Evolutionary conservation across 2,329 filamentous ascomycete genomes (phyloP).

Genomic region (Stachybotrys chartarum): DNA sequence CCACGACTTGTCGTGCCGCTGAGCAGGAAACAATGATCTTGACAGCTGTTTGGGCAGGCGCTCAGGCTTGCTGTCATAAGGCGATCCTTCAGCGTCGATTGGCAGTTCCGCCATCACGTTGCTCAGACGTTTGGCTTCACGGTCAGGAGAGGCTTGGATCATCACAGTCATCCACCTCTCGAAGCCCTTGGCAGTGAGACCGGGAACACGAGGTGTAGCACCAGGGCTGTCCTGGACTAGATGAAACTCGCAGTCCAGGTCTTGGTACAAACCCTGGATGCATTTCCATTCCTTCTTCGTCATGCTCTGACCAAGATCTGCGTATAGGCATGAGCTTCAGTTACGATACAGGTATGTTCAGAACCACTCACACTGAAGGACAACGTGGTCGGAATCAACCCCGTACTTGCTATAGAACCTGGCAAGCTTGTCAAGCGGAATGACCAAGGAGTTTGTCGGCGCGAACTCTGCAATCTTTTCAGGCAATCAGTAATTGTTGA

Average conservation of each 20-base stretch:
- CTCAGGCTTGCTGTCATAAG: constrained; percentile 58
- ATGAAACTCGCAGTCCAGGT: constrained; percentile 54
- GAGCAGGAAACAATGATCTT: constrained; percentile 60
- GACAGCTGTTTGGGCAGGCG: constrained; percentile 74
- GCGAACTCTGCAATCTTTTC: constrained; percentile 22
- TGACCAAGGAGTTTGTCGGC: constrained; percentile 44
- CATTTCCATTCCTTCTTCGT: constrained; percentile 6
- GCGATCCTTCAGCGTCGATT: constrained; percentile 48
- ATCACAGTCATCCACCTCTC: constrained; percentile 64
- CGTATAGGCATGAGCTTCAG: no score
- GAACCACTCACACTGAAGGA: constrained; percentile 53
- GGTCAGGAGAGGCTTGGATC: constrained; percentile 68
- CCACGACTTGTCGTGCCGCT: constrained; percentile 47
- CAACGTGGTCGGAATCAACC: constrained; percentile 58
- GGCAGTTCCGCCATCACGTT: constrained; percentile 64
- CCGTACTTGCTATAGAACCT: constrained; percentile 64
- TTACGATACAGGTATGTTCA: neutral
- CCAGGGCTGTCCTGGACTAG: constrained; percentile 48
- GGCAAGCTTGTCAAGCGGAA: constrained; percentile 69
- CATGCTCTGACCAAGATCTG: neutral
- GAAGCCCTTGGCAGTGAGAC: constrained; percentile 61
- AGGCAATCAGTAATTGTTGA: neutral
- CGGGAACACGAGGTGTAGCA: constrained; percentile 52
- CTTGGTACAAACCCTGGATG: constrained; percentile 43
- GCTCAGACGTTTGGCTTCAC: constrained; percentile 63